Evolutionary conservation across 441 rosid species (phyloP), one percentile per base, ranked within the genome.

Genomic region (Erodium trifolium): DNA sequence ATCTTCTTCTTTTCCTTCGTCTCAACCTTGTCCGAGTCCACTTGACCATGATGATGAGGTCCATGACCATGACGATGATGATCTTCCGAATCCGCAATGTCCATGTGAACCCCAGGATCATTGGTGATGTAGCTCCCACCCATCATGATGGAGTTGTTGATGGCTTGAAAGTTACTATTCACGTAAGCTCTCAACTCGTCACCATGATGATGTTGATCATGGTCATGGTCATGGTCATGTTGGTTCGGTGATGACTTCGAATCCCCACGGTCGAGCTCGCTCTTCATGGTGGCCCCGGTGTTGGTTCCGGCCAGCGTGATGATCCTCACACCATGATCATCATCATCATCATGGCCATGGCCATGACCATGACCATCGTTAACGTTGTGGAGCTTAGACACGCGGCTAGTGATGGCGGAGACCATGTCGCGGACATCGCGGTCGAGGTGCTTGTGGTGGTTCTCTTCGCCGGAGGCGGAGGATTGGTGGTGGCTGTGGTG

Each of bases 31-130:
- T 41, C 71, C 27, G 27, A 2, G 27, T 23, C 27, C 27, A 23
- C 27, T 23, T 23, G 27, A 23, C 27, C 27, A 23, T 23, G 27
- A 23, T 23, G 27, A 23, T 23, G 27, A 23, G 27, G 27, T 23
- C 27, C 27, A 23, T 23, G 27, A 23, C 70, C 65, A 69, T 49
- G 47, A 41, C 47, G 10, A 41, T 41, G 47, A 41, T 41, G 10
- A 41, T 41, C 47, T 5, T 11, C 57, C 6, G 77, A 53, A n/a
- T 87, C 96, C 0, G 85, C 76, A 60, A 93, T 84, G 12, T 88
- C 91, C 81, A 90, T 66, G 67, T 91, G 97, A 73, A 93, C 93
- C 0, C 97, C 97, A 0, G 98, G 97, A 70, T 93, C 97, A 67
- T 91, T 85, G 64, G 96, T 79, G 72, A 19, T 84, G 82, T 91